Percentiles rank a stretch among this genome's conserved stretches.
These are phyloP conservation scores for Erythrophleum fordii DNA, from an alignment of 306 rosid species.

Conservation along the genomic window DNA sequence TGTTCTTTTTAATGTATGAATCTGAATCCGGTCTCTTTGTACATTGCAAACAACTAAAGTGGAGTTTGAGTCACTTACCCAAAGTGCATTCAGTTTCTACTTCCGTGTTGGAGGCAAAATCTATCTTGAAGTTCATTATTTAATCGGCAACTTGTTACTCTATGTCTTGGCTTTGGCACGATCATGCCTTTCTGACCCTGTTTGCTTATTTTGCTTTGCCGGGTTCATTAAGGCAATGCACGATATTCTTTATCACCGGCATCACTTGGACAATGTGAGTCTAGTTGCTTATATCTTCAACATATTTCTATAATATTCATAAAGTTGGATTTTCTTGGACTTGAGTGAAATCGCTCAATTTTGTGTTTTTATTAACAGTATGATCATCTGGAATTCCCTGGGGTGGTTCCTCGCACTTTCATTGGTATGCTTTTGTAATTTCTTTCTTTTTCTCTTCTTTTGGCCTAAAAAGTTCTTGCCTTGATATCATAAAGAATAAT, in stretches of 20 bases:
- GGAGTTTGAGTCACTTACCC: background rate
- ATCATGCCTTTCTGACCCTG: constrained; percentile 16
- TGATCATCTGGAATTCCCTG: constrained; percentile 94
- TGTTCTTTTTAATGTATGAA: background rate
- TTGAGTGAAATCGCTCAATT: constrained; percentile 23
- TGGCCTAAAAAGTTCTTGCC: background rate
- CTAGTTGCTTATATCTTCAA: constrained; percentile 3
- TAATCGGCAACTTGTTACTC: background rate
- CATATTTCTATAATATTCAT: constrained; percentile 7
- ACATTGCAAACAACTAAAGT: background rate
- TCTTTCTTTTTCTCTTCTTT: background rate
- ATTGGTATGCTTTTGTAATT: constrained; percentile 58
- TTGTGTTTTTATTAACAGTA: constrained; percentile 51
- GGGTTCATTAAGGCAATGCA: constrained; percentile 73
- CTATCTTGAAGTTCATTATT: background rate
- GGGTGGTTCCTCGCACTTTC: constrained; percentile 92
- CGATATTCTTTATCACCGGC: constrained; percentile 74
- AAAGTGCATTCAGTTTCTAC: background rate
- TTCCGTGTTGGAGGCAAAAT: background rate
- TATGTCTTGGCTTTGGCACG: background rate
- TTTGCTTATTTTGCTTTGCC: background rate
- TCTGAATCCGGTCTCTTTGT: background rate
- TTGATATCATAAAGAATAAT: constrained; percentile 1
- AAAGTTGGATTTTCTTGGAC: constrained; percentile 14
- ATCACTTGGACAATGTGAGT: constrained; percentile 68